Base-by-base conservation (phyloP, 768 basidiomycete species). In the Lentinula sp. region DNA sequence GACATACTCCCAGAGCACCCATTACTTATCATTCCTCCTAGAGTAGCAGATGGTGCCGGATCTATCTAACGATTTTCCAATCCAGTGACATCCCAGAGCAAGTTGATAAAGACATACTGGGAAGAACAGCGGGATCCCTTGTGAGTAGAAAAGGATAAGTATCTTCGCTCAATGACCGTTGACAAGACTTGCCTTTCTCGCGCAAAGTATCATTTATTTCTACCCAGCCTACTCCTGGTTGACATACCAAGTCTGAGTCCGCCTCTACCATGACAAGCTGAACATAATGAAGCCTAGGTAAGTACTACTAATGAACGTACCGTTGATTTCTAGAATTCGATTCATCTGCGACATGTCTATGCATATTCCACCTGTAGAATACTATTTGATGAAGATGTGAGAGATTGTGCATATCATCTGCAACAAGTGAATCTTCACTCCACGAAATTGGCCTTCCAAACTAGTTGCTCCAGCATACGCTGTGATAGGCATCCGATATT, bases 11-110 rank as follows among this genome's bases (percentile, higher is more conserved):
- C 92, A 4, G 87, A 89, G 66, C 92, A 94, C 0, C 93, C 91
- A 0, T 91, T 95, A 59, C 88, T 88, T 32, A 90, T 76, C 89
- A 93, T 93, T 0, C 91, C 91, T 8, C 92, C 91, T 39, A 93
- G 84, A 0, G 89, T 93, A 0, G 92, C 92, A 28, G 85, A 82
- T 0, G 89, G 91, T 9, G 80, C 90, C 0, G 89, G 89, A 64
- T 91, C 89, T 39, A 91, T 79, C 89, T 91, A 63, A 21, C 18
- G 50, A 13, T 10, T 35, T 37, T 13, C 9, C 63, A 5, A 56
- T 37, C 42, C 16, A 5, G 9, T 15, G 2, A 9, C 32, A 48
- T 39, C 1, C 3, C 3, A 53, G 23, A 35, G 45, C 13, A 32
- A 18, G 43, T 52, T n/a, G 45, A 40, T 5, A 18, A 32, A 49